Percentiles rank a stretch among this genome's conserved stretches.
Conservation (phyloP, 1,284 basidiomycete genomes). For the Ceratobasidium sp. region DNA sequence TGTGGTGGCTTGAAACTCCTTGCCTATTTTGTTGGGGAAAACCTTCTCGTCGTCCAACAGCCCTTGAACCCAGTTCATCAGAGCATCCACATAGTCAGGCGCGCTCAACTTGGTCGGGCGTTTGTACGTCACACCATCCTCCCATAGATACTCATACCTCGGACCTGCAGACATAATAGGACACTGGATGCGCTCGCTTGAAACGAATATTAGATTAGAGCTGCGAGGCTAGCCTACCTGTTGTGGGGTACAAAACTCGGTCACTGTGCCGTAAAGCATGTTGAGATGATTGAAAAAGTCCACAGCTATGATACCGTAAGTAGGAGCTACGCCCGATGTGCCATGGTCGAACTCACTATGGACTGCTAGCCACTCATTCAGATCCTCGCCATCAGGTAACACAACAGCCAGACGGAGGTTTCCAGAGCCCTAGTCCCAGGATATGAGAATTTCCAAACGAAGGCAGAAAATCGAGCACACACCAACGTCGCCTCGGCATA, state of each 20-base stretch:
- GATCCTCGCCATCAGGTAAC: slow-evolving; percentile 92
- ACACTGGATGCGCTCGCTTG: slow-evolving; percentile 63
- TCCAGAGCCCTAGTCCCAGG: slow-evolving; percentile 79
- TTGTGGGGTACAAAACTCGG: slow-evolving; percentile 93
- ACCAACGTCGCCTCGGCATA: slow-evolving; percentile 97
- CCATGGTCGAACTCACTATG: slow-evolving; percentile 69
- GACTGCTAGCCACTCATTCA: slow-evolving; percentile 95
- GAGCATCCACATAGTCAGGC: slow-evolving; percentile 95
- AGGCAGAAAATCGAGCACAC: slow-evolving; percentile 47
- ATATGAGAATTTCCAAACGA: slow-evolving; percentile 37
- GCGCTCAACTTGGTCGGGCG: slow-evolving; percentile 93
- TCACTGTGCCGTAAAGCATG: slow-evolving; percentile 95
- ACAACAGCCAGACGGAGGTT: slow-evolving; percentile 89
- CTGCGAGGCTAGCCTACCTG: slow-evolving; percentile 61
- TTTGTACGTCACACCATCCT: slow-evolving; percentile 90
- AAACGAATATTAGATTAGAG: neutral
- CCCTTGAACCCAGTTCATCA: slow-evolving; percentile 98
- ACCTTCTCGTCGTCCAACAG: slow-evolving; percentile 91
- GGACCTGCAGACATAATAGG: slow-evolving; percentile 96
- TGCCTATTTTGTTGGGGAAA: slow-evolving; percentile 96
- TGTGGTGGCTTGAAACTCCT: slow-evolving; percentile 42
- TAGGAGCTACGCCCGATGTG: slow-evolving; percentile 13
- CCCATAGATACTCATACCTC: slow-evolving; percentile 98
- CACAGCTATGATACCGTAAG: slow-evolving; percentile 65
- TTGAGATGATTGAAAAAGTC: slow-evolving; percentile 97